A percentile compares a stretch with the other conserved stretches of the same genome.
Evolutionary conservation across 2,329 filamentous ascomycete species (phyloP).

Genomic region (Orbilia blumenaviensis): DNA sequence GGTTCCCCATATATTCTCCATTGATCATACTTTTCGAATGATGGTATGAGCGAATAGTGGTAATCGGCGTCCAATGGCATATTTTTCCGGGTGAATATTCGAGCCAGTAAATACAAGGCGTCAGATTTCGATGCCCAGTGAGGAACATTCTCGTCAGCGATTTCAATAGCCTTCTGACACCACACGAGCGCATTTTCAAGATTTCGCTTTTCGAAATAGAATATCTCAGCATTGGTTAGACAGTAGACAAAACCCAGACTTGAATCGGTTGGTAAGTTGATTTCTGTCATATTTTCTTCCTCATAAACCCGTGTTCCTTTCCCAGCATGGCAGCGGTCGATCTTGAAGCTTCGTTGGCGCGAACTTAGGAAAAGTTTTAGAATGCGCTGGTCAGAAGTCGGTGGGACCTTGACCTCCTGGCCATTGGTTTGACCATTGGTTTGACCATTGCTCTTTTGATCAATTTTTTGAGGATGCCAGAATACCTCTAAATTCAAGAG

Average conservation of each 20-base stretch:
- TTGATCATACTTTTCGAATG: constrained; percentile 10
- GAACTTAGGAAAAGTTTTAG: neutral
- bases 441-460: too few species aligned
- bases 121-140: constrained; percentile 6
- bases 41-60: constrained; percentile 28
- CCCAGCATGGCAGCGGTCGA: neutral
- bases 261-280: neutral
- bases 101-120: constrained; percentile 20
- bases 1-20: constrained; percentile 21
- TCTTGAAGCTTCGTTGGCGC: neutral
- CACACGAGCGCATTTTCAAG: neutral
- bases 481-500: neutral
- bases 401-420: neutral
- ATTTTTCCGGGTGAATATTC: constrained; percentile 14
- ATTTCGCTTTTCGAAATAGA: constrained; percentile 25
- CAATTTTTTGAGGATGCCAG: neutral
- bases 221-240: constrained; percentile 12
- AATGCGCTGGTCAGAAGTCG: neutral
- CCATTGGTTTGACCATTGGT: too few species aligned
- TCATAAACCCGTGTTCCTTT: neutral
- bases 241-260: neutral
- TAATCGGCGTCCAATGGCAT: constrained; percentile 39
- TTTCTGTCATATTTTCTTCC: neutral
- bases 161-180: constrained; percentile 23
- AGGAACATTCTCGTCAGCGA: neutral